Base-by-base conservation (phyloP, 345 rosid genomes). In the Geranium rotundifolium region DNA sequence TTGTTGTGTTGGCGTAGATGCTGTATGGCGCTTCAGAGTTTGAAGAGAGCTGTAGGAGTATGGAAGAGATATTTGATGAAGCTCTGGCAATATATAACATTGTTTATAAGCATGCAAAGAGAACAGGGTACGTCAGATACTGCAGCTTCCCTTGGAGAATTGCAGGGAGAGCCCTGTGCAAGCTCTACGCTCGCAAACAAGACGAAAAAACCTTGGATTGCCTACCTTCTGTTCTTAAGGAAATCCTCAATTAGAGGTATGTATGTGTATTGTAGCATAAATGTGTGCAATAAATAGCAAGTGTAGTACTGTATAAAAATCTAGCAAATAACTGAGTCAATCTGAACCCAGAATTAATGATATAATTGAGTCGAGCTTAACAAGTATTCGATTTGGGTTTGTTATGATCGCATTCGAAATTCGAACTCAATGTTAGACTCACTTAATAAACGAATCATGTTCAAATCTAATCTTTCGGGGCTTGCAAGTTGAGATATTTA, bases 111-210 rank as follows among this genome's bases (percentile, higher is more conserved):
- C 19, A 77, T 61, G 96, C 96, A 0, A 58, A 18, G 20, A 3
- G 2, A 1, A 0, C 0, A 1, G 6, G 63, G 1, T 29, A 14
- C 7, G 75, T 31, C 0, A 0, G 17, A 0, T 62, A 29, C 23
- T 84, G 95, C 41, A 17, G 58, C 7, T 86, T 91, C 67, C 95
- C 84, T n/a, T 89, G 98, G 98, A 89, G 60, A 58, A 79, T 81
- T 29, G 92, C 95, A 20, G 92, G 96, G 16, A 62, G 82, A 17
- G 85, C 85, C 1, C 73, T 90, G 1, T 85, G 83, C 73, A 60
- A 23, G 56, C 46, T 78, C 1, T 74, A 81, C 64, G 62, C 62
- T 3, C 9, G 17, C 29, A 71, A 46, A 59, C 63, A 30, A 50
- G 41, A 59, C 3, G 80, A 70, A 60, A 75, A 58, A 49, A 18